Conservation (phyloP, 768 basidiomycete genomes). For the Mycena rebaudengoi region DNA sequence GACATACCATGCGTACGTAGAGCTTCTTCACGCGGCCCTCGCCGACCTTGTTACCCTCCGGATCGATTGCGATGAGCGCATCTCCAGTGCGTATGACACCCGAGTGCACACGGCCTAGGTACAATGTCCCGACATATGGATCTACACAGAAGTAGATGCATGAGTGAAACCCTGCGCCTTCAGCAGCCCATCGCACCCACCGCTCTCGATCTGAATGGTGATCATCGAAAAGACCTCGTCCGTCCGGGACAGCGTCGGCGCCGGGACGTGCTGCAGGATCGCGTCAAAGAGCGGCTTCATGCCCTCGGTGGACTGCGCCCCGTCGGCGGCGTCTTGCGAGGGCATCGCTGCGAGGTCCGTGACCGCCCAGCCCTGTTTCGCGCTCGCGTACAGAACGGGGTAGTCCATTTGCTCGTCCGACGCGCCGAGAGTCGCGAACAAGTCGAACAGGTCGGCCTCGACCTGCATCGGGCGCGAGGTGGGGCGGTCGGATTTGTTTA, state of each 20-base stretch:
- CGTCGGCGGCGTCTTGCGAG: neutral
- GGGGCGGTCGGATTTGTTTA: conserved; percentile 59
- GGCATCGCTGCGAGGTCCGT: conserved; percentile 15
- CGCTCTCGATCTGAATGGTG: conserved; percentile 59
- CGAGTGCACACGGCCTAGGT: conserved; percentile 55
- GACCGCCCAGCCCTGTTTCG: conserved; percentile 59
- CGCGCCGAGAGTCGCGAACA: conserved; percentile 59
- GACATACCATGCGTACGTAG: conserved; percentile 15
- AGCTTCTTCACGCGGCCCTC: conserved; percentile 61
- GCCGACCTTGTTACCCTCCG: conserved; percentile 54
- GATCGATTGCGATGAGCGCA: conserved; percentile 47
- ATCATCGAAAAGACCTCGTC: conserved; percentile 54
- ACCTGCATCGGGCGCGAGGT: conserved; percentile 55
- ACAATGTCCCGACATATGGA: conserved; percentile 58
- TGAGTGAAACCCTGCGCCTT: neutral
- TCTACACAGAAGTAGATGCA: conserved; percentile 22
- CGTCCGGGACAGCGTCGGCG: conserved; percentile 48
- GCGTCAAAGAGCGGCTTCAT: conserved; percentile 58
- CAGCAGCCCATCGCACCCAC: neutral
- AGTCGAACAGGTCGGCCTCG: conserved; percentile 59
- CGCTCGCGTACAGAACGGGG: conserved; percentile 58
- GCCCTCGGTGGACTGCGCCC: conserved; percentile 14
- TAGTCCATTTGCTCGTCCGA: conserved; percentile 62
- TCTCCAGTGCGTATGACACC: conserved; percentile 52
- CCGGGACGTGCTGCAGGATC: conserved; percentile 53